Percentiles rank a stretch among this genome's conserved stretches.
phyloP scores from a whole-genome alignment of 352 stramenopile species.

The Pythium coloratum region DNA sequence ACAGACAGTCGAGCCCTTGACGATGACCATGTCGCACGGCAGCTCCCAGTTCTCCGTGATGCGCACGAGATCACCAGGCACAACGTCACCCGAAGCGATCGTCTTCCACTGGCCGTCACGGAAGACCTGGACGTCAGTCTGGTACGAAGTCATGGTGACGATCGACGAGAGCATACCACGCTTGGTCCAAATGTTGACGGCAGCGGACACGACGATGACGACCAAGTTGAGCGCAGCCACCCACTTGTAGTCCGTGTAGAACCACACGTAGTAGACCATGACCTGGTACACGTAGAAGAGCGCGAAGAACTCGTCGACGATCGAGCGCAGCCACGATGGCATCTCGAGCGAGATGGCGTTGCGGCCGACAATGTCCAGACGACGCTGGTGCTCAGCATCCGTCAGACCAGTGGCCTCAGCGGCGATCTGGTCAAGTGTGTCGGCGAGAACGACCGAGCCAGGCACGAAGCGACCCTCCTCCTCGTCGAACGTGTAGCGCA shows the following conservation, averaged over 20 bases:
- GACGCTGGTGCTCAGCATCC: slow-evolving; percentile 22
- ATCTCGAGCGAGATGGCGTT: slow-evolving; percentile 35
- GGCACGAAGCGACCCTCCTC: slow-evolving; percentile 28
- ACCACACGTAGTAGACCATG: slow-evolving; percentile 36
- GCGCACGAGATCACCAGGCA: slow-evolving; percentile 34
- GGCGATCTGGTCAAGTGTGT: slow-evolving; percentile 26
- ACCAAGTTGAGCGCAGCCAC: slow-evolving; percentile 29
- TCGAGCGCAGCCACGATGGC: slow-evolving; percentile 26
- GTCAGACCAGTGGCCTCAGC: slow-evolving; percentile 26
- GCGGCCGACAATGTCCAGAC: slow-evolving; percentile 28
- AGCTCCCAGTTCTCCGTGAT: slow-evolving; percentile 31
- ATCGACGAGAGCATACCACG: slow-evolving; percentile 29
- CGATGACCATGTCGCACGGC: slow-evolving; percentile 37
- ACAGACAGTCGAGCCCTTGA: slow-evolving; percentile 32
- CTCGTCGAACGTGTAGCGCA: slow-evolving; percentile 34
- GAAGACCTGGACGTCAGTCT: slow-evolving; percentile 41
- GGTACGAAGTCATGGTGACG: slow-evolving; percentile 30
- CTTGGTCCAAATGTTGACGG: slow-evolving; percentile 37
- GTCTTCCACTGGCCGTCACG: slow-evolving; percentile 33
- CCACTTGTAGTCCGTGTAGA: slow-evolving; percentile 34
- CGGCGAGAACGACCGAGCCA: slow-evolving; percentile 24
- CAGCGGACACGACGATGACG: slow-evolving; percentile 28
- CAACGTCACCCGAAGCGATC: slow-evolving; percentile 25
- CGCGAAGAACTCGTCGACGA: slow-evolving; percentile 35
- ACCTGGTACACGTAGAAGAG: slow-evolving; percentile 40